Base-by-base conservation (phyloP, 31 red algal genomes). In the Asparagopsis taxiformis region DNA sequence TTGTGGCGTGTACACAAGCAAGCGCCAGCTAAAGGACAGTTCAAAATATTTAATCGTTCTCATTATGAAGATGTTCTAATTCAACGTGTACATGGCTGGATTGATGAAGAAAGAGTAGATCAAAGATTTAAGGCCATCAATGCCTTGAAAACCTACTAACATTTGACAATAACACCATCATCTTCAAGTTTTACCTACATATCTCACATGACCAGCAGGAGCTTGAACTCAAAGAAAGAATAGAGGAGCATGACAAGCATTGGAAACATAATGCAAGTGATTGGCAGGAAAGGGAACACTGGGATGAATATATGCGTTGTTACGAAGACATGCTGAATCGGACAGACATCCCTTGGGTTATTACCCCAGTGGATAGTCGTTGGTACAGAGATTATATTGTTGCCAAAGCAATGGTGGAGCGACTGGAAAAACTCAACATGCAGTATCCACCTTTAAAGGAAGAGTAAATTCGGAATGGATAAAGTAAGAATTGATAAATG, bases 1-100 rank as follows among this genome's bases (percentile, higher is more conserved):
- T 25, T 75, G 21, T 75, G 71, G 71, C 71, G 71, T 6, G 31
- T 75, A 9, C 54, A 65, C 31, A 8, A 38, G 31, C 71, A 64
- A 4, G 24, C 50, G 10, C 71, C 71, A 25, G 31, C 54, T 28
- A 33, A 15, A 4, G 71, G 71, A 9, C 3, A 19, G 26, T 24
- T 75, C 3, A 13, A 3, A 37, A 26, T 63, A 6, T 75, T 59
- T 43, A 63, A 62, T 24, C 71, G 71, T 31, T 19, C 9, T 10
- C 58, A 75, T 30, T 75, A 75, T 30, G 71, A 75, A 63, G 71
- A 75, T 16, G 59, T 75, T 15, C 52, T 72, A 11, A 24, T 62
- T 13, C 54, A 22, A 22, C 68, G 68, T 13, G 68, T 72, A 51
- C 51, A 75, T 28, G 21, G 57, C 58, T 41, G 32, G 5, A 26